Evolutionary conservation across 768 basidiomycete genomes (phyloP).

Genomic region (Pulveroboletus sp.): DNA sequence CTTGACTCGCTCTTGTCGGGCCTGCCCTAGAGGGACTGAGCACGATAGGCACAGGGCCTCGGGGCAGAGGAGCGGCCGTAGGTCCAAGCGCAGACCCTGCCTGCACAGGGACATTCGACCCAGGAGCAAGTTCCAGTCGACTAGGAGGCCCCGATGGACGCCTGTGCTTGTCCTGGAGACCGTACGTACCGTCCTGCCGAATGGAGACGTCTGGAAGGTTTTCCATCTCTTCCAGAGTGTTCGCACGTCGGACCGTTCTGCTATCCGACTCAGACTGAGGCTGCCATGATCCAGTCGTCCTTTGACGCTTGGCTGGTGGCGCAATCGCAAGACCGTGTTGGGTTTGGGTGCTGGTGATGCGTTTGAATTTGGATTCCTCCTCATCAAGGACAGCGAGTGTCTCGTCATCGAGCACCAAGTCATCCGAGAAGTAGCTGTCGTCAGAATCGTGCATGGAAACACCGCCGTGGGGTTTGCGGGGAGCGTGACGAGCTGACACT

Average conservation of each 20-base stretch:
- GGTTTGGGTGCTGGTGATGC: slow-evolving; percentile 20
- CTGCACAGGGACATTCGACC: slow-evolving; percentile 6
- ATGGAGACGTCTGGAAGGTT: slow-evolving; percentile 61
- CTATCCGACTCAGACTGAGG: slow-evolving; percentile 35
- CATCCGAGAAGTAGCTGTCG: slow-evolving; percentile 63
- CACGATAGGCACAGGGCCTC: slow-evolving; percentile 9
- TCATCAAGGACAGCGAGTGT: slow-evolving; percentile 58
- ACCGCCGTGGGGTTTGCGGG: not conserved
- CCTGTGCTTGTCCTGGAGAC: slow-evolving; percentile 28
- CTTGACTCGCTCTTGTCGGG: slow-evolving; percentile 5
- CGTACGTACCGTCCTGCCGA: slow-evolving; percentile 55
- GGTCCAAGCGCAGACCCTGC: slow-evolving; percentile 7
- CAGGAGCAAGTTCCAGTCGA: slow-evolving; percentile 10
- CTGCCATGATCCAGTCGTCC: slow-evolving; percentile 44
- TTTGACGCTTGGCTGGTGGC: slow-evolving; percentile 53
- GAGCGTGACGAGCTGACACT: not conserved
- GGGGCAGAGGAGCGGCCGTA: slow-evolving; percentile 7
- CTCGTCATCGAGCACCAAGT: slow-evolving; percentile 58
- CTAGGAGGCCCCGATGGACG: slow-evolving; percentile 10
- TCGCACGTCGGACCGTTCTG: slow-evolving; percentile 18
- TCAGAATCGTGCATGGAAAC: slow-evolving; percentile 57
- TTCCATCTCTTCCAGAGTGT: slow-evolving; percentile 39
- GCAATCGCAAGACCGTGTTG: slow-evolving; percentile 18
- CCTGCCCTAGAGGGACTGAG: slow-evolving; percentile 11
- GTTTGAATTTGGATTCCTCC: slow-evolving; percentile 42